Base-by-base conservation (phyloP, 169 alveolate species). In the Cryptosporidium meleagridis region DNA sequence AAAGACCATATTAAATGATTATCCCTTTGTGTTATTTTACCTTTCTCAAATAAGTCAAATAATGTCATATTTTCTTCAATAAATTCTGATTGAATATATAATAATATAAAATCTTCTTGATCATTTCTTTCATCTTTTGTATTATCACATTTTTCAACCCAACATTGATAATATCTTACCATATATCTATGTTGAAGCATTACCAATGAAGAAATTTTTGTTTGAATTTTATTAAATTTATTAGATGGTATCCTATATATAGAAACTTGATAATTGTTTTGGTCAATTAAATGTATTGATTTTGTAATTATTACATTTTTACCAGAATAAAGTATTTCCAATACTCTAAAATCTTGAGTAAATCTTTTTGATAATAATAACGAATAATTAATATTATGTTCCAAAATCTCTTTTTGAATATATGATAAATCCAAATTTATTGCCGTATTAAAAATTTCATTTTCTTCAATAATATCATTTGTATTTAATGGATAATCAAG, bases 101-200 rank as follows among this genome's bases (percentile, higher is more conserved):
- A 44, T 23, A 70, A 70, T 31, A 67, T 9, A 70, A 45, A 45
- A 16, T 61, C 23, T 26, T 41, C 65, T 10, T 59, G 14, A 51
- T 65, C 69, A 62, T 59, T 61, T 39, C 59, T 44, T 29, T 61
- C 41, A 80, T 62, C 75, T 7, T 35, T 44, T 29, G n/a, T 65
- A 39, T 48, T 31, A n/a, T 37, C 51, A 65, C 51, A 65, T 65
- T 65, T 58, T 14, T 80, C 89, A 8, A 80, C 67, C 89, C 89
- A 80, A 80, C 89, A 80, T 59, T 80, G 89, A 26, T 80, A 80
- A 44, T 80, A 80, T 65, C 89, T 80, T 18, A 41, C 75, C 62
- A 80, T 80, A 39, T 41, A 80, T 18, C 75, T 59, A 31, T 80
- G 89, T 80, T 80, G 89, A 35, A 67, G 75, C 89, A 80, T 80